Conservation (phyloP, 352 stramenopile genomes). For the Pythium scleroteichum region DNA sequence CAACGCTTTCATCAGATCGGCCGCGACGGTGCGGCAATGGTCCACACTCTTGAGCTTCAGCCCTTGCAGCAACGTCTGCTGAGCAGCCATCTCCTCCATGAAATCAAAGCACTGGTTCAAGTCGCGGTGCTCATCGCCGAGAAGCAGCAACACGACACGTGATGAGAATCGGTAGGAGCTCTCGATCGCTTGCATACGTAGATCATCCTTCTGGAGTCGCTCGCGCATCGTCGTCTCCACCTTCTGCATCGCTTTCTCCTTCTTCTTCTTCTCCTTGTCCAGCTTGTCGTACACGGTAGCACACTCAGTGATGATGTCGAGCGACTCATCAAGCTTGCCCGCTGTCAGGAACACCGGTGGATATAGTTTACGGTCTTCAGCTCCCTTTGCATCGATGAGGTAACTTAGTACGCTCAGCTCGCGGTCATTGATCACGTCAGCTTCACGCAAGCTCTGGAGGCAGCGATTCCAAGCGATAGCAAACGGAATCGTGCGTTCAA, state of each 20-base stretch:
- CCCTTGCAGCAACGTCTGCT: conserved; percentile 69
- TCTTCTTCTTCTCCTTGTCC: conserved; percentile 84
- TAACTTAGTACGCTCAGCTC: conserved; percentile 85
- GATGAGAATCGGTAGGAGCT: conserved; percentile 86
- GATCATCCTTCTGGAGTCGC: conserved; percentile 77
- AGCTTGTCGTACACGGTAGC: conserved; percentile 78
- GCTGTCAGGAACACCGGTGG: conserved; percentile 79
- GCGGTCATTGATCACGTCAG: conserved; percentile 80
- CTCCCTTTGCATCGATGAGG: conserved; percentile 77
- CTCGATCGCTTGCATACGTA: conserved; percentile 73
- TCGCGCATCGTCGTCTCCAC: conserved; percentile 83
- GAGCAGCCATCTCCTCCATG: conserved; percentile 76
- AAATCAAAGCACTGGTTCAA: conserved; percentile 84
- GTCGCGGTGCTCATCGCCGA: conserved; percentile 83
- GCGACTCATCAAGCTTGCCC: conserved; percentile 78
- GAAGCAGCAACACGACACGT: conserved; percentile 69
- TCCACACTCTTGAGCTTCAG: conserved; percentile 79
- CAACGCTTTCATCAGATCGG: conserved; percentile 83
- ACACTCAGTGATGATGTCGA: conserved; percentile 84
- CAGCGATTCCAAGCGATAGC: conserved; percentile 86
- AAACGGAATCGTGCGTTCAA: conserved; percentile 82
- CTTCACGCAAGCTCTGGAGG: conserved; percentile 65
- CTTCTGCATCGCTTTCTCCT: conserved; percentile 83
- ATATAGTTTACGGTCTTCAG: conserved; percentile 72
- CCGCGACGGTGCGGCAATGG: conserved; percentile 58